Percentiles rank a stretch among this genome's conserved stretches.
Evolutionary conservation across 192 early-diverging fungal genomes (phyloP).

Genomic region (Coemansia pectinata): DNA sequence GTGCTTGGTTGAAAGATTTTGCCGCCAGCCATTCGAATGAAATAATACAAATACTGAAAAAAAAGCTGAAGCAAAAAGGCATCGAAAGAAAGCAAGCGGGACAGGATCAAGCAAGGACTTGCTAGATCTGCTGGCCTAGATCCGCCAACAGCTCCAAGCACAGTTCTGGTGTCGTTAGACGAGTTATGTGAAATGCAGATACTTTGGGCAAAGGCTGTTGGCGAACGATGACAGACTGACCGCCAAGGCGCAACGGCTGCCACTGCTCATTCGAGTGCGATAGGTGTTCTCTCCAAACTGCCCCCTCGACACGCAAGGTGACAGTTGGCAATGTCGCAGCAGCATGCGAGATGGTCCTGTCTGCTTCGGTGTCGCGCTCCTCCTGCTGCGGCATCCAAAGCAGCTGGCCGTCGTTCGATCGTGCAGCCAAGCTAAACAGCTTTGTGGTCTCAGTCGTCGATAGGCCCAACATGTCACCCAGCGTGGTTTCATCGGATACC

Average conservation of each 20-base stretch:
- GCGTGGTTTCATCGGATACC: not conserved
- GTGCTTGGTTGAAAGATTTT: conserved; percentile 53
- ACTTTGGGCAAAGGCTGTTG: conserved; percentile 18
- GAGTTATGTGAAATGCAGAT: conserved; percentile 8
- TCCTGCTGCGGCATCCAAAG: conserved; percentile 21
- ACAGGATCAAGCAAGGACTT: not conserved
- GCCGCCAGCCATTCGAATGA: conserved; percentile 29
- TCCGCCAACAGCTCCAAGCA: conserved; percentile 23
- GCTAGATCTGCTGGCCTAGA: not conserved
- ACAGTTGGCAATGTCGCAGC: not conserved
- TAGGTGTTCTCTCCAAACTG: not conserved
- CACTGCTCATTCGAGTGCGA: not conserved
- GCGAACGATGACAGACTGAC: conserved; percentile 10
- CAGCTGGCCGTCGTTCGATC: conserved; percentile 30
- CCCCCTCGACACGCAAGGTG: conserved; percentile 19
- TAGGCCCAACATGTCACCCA: conserved; percentile 11
- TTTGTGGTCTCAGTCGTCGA: not conserved
- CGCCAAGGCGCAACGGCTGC: conserved; percentile 36
- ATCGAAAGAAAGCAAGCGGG: not conserved
- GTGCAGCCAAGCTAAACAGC: conserved; percentile 22
- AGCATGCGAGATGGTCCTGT: conserved; percentile 5
- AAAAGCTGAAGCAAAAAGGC: not conserved
- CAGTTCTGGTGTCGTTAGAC: conserved; percentile 9
- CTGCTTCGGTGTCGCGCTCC: not conserved
- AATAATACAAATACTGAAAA: not conserved